These are phyloP conservation scores for Populus deltoides DNA, from an alignment of 345 rosid species.

Conservation along the genomic window DNA sequence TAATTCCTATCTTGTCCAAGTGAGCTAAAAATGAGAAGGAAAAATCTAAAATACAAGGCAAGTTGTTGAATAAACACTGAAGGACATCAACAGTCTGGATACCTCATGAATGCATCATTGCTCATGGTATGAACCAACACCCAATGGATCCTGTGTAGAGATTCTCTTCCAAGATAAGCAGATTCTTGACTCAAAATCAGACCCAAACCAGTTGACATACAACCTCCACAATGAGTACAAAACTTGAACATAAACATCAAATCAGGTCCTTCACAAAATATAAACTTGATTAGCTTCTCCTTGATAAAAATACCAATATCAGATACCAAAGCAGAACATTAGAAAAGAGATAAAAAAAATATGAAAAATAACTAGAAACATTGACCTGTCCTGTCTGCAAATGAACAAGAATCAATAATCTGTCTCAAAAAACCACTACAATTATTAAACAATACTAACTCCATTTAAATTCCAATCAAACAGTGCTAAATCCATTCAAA, in stretches of 20 bases:
- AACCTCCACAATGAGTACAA: slow-evolving; percentile 13
- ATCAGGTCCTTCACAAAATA: slow-evolving; percentile 73
- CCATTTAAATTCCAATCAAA: too few relatives aligned
- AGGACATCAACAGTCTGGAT: too few relatives aligned
- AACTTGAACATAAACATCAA: slow-evolving; percentile 20
- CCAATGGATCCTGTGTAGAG: too few relatives aligned
- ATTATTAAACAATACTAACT: too few relatives aligned
- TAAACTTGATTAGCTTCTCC: slow-evolving; percentile 69
- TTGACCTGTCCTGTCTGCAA: slow-evolving; percentile 88
- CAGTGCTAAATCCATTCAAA: too few relatives aligned
- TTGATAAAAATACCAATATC: slow-evolving; percentile 4
- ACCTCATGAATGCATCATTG: too few relatives aligned
- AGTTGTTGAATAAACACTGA: too few relatives aligned
- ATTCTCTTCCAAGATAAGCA: too few relatives aligned
- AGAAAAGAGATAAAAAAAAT: background rate
- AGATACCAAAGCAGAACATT: background rate
- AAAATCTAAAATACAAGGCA: too few relatives aligned
- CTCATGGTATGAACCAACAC: too few relatives aligned
- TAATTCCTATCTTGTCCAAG: too few relatives aligned
- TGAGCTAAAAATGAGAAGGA: too few relatives aligned
- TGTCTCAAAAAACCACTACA: slow-evolving; percentile 10
- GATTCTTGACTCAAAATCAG: slow-evolving; percentile 36
- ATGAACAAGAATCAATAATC: slow-evolving; percentile 60
- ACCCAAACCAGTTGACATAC: slow-evolving; percentile 11
- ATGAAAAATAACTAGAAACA: slow-evolving; percentile 43